Base-by-base conservation (phyloP, 768 basidiomycete genomes). In the Coprinopsis marcescibilis region DNA sequence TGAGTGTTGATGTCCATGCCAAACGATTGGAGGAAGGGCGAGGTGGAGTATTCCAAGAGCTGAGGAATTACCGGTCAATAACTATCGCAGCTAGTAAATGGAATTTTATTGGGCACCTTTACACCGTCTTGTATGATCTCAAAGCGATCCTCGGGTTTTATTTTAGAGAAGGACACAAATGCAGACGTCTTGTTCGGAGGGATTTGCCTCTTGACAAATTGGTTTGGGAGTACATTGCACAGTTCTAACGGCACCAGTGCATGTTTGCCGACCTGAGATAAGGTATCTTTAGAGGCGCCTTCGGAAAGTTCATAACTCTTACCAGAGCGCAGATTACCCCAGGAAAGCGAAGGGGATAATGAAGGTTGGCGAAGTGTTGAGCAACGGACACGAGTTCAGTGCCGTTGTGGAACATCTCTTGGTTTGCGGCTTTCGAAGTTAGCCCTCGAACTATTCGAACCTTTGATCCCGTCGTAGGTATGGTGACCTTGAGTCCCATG, bases 231-330 rank as follows among this genome's bases (percentile, higher is more conserved):
- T 2, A 89, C 81, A 0, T 57, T 61, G 56, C 86, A 89, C 1
- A 79, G 60, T 53, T 89, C 87, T 0, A 89, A 60, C 0, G 87
- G 87, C 3, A 85, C 68, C 25, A 81, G 56, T 0, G 86, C 85
- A 1, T 76, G 77, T 20, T 65, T 60, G 3, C 80, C 77, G 11
- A 85, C 72, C 85, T 88, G 25, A 20, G 17, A 40, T 26, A 38
- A 11, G 7, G 25, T 37, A 4, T 35, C 19, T 26, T n/a, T 36
- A 27, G 4, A 23, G 39, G 17, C 29, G 36, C 11, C 12, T 15
- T 20, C 25, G 34, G 6, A 10, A 19, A 39, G 29, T 1, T 44
- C 19, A 27, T 20, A 25, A 14, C 6, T 27, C 57, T 11, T 46
- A 83, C 85, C 69, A 81, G 75, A 11, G 75, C 67, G 49, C 83